Evolutionary conservation across 805 yeast genomes (phyloP).

Genomic region (Debaryomyces prosopidis): DNA sequence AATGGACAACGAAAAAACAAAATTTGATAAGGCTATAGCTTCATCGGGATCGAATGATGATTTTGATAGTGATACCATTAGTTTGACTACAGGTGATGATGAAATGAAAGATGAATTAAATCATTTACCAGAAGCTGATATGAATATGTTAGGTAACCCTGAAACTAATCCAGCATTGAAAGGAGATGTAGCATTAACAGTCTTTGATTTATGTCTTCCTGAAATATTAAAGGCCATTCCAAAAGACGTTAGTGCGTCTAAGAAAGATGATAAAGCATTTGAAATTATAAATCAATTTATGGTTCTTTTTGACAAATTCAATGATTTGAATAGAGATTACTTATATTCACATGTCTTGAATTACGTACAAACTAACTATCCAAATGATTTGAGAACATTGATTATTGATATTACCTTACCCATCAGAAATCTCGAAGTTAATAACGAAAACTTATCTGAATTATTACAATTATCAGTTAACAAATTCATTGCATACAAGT

Average conservation of each 20-base stretch:
- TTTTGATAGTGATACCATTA: constrained; percentile 40
- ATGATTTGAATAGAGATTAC: constrained; percentile 66
- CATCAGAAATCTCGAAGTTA: constrained; percentile 50
- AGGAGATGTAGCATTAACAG: constrained; percentile 49
- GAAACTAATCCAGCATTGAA: constrained; percentile 74
- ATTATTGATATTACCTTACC: constrained; percentile 65
- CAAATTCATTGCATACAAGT: constrained; percentile 61
- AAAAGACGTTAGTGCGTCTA: constrained; percentile 19
- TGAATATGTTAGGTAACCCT: constrained; percentile 81
- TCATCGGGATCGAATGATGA: constrained; percentile 26
- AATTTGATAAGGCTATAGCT: constrained; percentile 39
- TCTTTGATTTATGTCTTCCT: constrained; percentile 38
- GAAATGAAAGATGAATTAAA: constrained; percentile 62
- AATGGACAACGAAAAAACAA: constrained; percentile 31
- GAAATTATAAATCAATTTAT: constrained; percentile 46
- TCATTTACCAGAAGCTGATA: constrained; percentile 81
- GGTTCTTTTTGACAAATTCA: constrained; percentile 65
- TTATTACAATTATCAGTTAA: constrained; percentile 69
- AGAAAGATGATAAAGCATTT: constrained; percentile 40
- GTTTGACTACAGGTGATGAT: constrained; percentile 51
- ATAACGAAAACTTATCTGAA: constrained; percentile 51
- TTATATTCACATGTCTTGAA: constrained; percentile 64
- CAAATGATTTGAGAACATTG: constrained; percentile 41
- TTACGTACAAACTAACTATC: constrained; percentile 46
- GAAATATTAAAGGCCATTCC: constrained; percentile 27